Evolutionary conservation across 495 filamentous ascomycete genomes (phyloP), one percentile per base, ranked within the genome.

Genomic region (Penicillium maclennaniae): DNA sequence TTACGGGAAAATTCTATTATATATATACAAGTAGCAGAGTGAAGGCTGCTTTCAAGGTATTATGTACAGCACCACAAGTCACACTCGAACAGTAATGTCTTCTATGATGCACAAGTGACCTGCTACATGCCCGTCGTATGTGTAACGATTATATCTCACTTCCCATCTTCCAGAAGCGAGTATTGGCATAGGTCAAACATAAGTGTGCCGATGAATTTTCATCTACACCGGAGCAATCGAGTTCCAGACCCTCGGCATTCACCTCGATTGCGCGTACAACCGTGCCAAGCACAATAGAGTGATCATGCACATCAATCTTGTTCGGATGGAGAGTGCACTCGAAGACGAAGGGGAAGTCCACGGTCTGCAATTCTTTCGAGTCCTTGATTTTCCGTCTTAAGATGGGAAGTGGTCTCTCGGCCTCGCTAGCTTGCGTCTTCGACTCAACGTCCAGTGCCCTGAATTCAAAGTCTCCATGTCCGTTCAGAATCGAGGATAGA

Each of bases 111-210:
- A 10, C 34, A 37, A 2, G 34, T 2, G 16, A n/a, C 10, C 5
- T 16, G 10, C 37, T 7, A 31, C 27, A 31, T 31, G 27, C 10
- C 7, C 27, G 31, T 34, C 14, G 31, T 12, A 34, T 14, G 10
- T 34, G 31, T 19, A 16, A 14, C 4, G 20, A 47, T 56, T 44
- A 72, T 36, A 73, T 58, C 42, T 71, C 60, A 47, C 49, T 51
- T 0, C 74, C 74, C 67, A 75, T 73, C 50, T 69, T 69, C 74
- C 74, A 75, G 43, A 77, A 77, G 28, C 62, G 61, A 17, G 74
- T 74, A 54, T 77, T 66, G 7, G 72, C 74, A 63, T 77, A 77
- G 3, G 72, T 69, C 59, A 77, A 45, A 61, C 72, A 77, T 26
- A 77, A 51, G 5, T 23, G 50, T 0, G 54, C 56, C 9, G 56